Conservation (phyloP, 805 yeast genomes). For the Saccharomycopsis olivae region DNA sequence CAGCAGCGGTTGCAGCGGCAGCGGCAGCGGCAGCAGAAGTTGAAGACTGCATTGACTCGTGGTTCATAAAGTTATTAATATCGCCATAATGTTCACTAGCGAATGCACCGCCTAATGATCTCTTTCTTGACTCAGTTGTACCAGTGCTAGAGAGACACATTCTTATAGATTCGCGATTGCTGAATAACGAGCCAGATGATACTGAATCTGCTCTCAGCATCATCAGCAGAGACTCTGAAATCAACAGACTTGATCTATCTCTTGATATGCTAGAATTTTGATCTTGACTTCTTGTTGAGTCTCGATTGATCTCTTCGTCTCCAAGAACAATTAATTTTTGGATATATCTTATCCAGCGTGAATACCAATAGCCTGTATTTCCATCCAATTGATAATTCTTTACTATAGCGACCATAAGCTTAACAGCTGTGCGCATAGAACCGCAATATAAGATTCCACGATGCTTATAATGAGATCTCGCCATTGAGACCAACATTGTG, state of each 20-base stretch:
- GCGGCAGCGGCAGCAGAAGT: too few relatives aligned
- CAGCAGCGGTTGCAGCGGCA: too few relatives aligned
- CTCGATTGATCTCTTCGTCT: not conserved
- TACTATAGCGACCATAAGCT: slow-evolving; percentile 2
- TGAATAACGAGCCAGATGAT: not conserved
- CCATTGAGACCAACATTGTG: not conserved
- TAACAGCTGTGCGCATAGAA: slow-evolving; percentile 17
- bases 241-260: not conserved
- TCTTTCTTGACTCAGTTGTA: too few relatives aligned
- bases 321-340: not conserved
- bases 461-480: slow-evolving; percentile 1
- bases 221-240: not conserved
- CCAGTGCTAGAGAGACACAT: too few relatives aligned
- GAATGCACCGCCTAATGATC: too few relatives aligned
- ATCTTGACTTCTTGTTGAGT: not conserved
- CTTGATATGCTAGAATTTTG: not conserved
- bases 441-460: not conserved
- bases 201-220: not conserved
- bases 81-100: too few relatives aligned
- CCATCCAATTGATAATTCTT: slow-evolving; percentile 11
- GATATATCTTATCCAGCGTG: not conserved
- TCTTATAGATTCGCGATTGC: too few relatives aligned
- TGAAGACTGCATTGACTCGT: too few relatives aligned
- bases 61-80: too few relatives aligned
- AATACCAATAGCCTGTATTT: not conserved